Percentiles rank a stretch among this genome's conserved stretches.
These are phyloP conservation scores for Coemansia interrupta DNA, from an alignment of 192 early-diverging fungal species.

Conservation along the genomic window DNA sequence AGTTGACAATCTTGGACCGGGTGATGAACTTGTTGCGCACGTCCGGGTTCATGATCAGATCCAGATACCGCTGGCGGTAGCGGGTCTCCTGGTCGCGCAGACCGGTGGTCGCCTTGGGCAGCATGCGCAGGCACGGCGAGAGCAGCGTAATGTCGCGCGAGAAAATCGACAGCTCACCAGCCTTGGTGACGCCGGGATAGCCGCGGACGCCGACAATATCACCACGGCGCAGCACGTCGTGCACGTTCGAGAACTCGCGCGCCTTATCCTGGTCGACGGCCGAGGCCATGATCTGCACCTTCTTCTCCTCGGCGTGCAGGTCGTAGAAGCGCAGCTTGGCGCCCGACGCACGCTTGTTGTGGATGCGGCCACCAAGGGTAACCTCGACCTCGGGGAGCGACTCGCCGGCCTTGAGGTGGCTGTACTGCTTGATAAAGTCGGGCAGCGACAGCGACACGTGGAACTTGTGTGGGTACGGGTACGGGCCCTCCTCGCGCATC, in stretches of 20 bases:
- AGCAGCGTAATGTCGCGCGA: constrained; percentile 83
- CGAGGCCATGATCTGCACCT: constrained; percentile 92
- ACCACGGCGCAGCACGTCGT: constrained; percentile 83
- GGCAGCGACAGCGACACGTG: constrained; percentile 79
- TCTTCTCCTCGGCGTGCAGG: constrained; percentile 86
- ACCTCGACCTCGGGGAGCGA: constrained; percentile 63
- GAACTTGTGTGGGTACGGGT: constrained; percentile 99
- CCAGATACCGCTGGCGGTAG: constrained; percentile 96
- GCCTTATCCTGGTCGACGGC: constrained; percentile 60
- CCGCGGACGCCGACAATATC: constrained; percentile 95
- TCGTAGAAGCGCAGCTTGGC: constrained; percentile 94
- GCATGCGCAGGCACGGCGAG: constrained; percentile 90
- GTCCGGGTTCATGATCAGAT: constrained; percentile 97
- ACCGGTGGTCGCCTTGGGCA: constrained; percentile 92
- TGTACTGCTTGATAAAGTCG: constrained; percentile 84
- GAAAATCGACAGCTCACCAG: constrained; percentile 93
- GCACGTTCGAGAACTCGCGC: constrained; percentile 72
- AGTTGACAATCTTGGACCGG: constrained; percentile 91
- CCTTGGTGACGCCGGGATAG: constrained; percentile 86
- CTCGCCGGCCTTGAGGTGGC: constrained; percentile 65
- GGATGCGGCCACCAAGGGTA: constrained; percentile 85
- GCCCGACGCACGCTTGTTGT: constrained; percentile 91
- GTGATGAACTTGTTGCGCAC: constrained; percentile 94
- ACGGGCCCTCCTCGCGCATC: constrained; percentile 78
- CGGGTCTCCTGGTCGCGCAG: constrained; percentile 96